Conservation (phyloP, 75 land plant genomes). For the Cryptomeria japonica region DNA sequence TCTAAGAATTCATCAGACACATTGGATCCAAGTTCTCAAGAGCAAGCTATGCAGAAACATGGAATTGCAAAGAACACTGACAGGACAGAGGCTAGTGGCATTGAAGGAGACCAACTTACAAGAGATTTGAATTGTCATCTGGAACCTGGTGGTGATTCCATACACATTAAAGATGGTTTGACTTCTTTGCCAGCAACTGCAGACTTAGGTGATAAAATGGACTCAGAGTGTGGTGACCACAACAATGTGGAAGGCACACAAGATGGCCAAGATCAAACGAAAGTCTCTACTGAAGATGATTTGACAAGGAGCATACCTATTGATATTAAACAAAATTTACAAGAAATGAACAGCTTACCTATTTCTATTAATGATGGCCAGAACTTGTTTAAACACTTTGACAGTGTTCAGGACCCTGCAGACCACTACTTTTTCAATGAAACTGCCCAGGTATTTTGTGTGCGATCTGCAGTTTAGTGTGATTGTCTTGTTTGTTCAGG, state of each 20-base stretch:
- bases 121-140: not conserved
- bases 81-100: not conserved
- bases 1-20: slow-evolving; percentile 19
- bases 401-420: slow-evolving; percentile 56
- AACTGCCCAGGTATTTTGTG: slow-evolving; percentile 41
- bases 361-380: slow-evolving; percentile 5
- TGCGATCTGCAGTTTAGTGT: not conserved
- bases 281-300: not conserved
- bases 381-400: slow-evolving; percentile 72
- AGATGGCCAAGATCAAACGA: not conserved
- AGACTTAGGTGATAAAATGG: not conserved
- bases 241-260: not conserved
- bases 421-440: slow-evolving; percentile 71
- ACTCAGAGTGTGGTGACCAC: slow-evolving; percentile 4
- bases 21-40: slow-evolving; percentile 9
- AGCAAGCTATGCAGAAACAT: slow-evolving; percentile 15
- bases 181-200: not conserved
- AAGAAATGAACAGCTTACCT: not conserved
- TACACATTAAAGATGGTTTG: slow-evolving; percentile 4
- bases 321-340: not conserved
- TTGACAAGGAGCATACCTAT: not conserved
- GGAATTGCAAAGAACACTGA: slow-evolving; percentile 13
- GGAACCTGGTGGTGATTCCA: not conserved
- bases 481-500: not conserved
- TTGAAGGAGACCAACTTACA: slow-evolving; percentile 2